Base-by-base conservation (phyloP, 2,329 filamentous ascomycete species). In the Calonectria pauciramosa region DNA sequence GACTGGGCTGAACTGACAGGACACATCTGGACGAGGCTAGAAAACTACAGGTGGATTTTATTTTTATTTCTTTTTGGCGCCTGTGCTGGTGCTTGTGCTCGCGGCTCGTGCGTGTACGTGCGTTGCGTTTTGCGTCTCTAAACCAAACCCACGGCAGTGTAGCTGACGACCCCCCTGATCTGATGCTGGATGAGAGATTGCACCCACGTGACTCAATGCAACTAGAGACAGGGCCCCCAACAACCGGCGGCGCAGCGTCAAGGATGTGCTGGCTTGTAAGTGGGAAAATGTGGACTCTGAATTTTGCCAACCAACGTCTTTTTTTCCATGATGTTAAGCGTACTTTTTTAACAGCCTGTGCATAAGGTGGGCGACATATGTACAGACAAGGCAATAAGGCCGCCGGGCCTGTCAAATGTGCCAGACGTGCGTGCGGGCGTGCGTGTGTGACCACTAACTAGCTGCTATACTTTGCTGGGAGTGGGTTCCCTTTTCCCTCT, bases 371-470 rank as follows among this genome's bases (percentile, higher is more conserved):
- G 56, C 44, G 34, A 54, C 56, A 44, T 30, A 63, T 49, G 66
- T 34, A 54, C 26, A 32, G 20, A 28, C 23, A 68, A 28, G 66
- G 66, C 32, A 18, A 28, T 30, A 28, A 44, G 28, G 41, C 54
- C 56, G 56, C 20, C 56, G 34, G 56, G 32, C 56, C 59, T 71
- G 69, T 66, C 60, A 65, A 70, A 70, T 49, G 38, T 60, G 54
- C 67, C 49, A 63, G 30, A 54, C 51, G 65, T 68, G 36, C 26
- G 49, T 59, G 51, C 26, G 36, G n/a, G 41, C 26, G 41, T 30
- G 26, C 38, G 41, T 34, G 41, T 64, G 60, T 30, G 60, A 47
- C 60, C 41, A 65, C 60, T 65, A 44, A 44, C 16, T 32, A 20
- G 20, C 36, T 28, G 23, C 36, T 65, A 65, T 65, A 49, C 60